These are phyloP conservation scores for Carex scoparia DNA, from an alignment of 176 grass and related monocot genomes.

Conservation along the genomic window DNA sequence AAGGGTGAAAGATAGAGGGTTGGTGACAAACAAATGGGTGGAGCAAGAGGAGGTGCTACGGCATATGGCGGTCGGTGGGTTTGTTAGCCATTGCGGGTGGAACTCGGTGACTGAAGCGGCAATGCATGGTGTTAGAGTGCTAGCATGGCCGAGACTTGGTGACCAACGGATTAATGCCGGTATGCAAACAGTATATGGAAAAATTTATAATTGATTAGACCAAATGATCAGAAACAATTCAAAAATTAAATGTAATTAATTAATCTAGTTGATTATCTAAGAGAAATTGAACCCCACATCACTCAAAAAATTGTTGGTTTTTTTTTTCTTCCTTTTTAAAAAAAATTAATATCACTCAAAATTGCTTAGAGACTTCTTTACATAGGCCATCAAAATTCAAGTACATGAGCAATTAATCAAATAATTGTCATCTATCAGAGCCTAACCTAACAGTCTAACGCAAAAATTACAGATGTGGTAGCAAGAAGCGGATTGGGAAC, in stretches of 20 bases:
- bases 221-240: neutral
- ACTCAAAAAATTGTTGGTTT: neutral
- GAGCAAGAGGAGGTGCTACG: conserved; percentile 52
- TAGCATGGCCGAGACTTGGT: conserved; percentile 43
- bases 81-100: conserved; percentile 53
- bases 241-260: neutral
- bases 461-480: neutral
- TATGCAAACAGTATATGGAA: neutral
- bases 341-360: neutral
- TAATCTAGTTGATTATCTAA: neutral
- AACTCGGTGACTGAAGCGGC: conserved; percentile 44
- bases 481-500: conserved; percentile 32
- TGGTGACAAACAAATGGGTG: conserved; percentile 57
- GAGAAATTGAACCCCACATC: neutral
- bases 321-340: neutral
- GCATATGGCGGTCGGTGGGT: conserved; percentile 46
- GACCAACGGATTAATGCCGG: conserved; percentile 53
- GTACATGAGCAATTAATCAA: neutral
- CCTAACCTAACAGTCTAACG: neutral
- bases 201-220: neutral
- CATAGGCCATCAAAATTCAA: neutral
- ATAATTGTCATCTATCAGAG: neutral
- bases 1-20: conserved; percentile 36
- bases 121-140: conserved; percentile 34
- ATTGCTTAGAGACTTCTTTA: neutral